Base-by-base conservation (phyloP, 331 rosid species). In the Malus hybrid region DNA sequence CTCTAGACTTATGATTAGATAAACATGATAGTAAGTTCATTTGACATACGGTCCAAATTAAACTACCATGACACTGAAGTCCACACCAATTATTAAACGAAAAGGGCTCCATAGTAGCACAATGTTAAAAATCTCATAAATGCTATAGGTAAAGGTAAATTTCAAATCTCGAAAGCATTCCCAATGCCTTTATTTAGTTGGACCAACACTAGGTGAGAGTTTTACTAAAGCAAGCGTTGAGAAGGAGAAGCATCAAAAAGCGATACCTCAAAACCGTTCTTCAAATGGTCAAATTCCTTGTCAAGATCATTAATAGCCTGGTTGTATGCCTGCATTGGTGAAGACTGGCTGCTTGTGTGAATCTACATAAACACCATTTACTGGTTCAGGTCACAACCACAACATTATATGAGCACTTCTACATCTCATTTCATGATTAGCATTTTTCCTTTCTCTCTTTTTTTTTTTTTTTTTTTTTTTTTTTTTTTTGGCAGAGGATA, bases 281-380 rank as follows among this genome's bases (percentile, higher is more conserved):
- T 91, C 82, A 92, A 80, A 63, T 77, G 78, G 80, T 92, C 97
- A 74, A 94, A 91, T 82, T 91, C 96, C 86, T 79, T 88, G 78
- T 94, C 95, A 28, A 90, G 89, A 85, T 91, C 99, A 78, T 92
- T 94, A 66, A 91, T 85, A 59, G 97, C 95, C 84, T 90, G 97
- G 81, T 91, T 90, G 76, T 94, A 94, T 60, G 98, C 96, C 85
- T 90, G 95, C 98, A 91, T 90, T 27, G 96, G 97, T 0, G 96
- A 91, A 67, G 98, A 94, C 80, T 91, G 97, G 74, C 96, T 88
- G 69, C 93, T 80, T 18, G 96, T 94, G 77, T 94, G 98, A 74
- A 94, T 91, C 93, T 91, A 84, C 79, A 85, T 46, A 73, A 85
- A n/a, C 8, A 67, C 56, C 70, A 67, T 10, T 76, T 39, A 27